phyloP scores from a whole-genome alignment of 1,284 basidiomycete genomes.

The Afroboletus lepidellus region DNA sequence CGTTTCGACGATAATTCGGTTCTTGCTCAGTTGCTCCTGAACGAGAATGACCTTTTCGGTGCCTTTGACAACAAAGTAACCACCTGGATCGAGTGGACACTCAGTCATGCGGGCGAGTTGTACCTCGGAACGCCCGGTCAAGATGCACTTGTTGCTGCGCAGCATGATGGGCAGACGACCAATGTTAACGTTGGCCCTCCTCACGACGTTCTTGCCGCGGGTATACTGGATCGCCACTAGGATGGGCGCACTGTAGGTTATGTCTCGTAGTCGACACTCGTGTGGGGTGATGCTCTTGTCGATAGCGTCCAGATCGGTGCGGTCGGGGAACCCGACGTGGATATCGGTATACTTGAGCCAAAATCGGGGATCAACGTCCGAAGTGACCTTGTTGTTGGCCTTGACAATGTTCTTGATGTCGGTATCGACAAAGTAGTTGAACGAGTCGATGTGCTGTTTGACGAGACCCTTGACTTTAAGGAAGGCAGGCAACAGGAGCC shows the following conservation, averaged over 20 bases:
- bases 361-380: constrained; percentile 96
- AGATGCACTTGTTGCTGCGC: constrained; percentile 89
- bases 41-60: constrained; percentile 99
- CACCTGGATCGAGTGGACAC: constrained; percentile 97
- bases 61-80: constrained; percentile 98
- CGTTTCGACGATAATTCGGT: constrained; percentile 97
- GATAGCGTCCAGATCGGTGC: constrained; percentile 79
- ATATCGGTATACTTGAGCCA: constrained; percentile 98
- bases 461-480: constrained; percentile 97
- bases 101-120: constrained; percentile 92
- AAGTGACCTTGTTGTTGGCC: constrained; percentile 91
- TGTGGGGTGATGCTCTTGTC: constrained; percentile 92
- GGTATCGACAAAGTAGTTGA: constrained; percentile 98
- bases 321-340: constrained; percentile 86
- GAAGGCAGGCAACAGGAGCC: constrained; percentile 93
- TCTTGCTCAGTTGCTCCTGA: constrained; percentile 99
- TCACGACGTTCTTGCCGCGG: constrained; percentile 87
- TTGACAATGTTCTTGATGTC: constrained; percentile 97
- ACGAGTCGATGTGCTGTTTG: constrained; percentile 99
- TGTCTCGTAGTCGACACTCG: constrained; percentile 96
- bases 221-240: constrained; percentile 96
- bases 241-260: constrained; percentile 94
- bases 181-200: constrained; percentile 83
- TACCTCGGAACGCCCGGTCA: constrained; percentile 76
- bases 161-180: constrained; percentile 97